phyloP scores from a whole-genome alignment of 805 yeast genomes.

The Komagataella pastoris region DNA sequence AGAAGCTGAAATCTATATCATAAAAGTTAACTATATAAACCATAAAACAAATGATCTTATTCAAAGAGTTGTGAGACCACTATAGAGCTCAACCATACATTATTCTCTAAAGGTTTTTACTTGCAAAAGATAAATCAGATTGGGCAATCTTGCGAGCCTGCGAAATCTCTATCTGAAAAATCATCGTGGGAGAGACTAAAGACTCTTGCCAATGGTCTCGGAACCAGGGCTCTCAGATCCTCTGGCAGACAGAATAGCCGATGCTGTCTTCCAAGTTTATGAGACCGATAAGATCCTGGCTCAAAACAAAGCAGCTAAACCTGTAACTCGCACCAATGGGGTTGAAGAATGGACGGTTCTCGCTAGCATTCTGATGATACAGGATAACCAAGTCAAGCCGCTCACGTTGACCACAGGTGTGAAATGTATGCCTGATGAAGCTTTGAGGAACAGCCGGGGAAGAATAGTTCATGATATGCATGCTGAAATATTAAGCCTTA shows the following conservation, averaged over 20 bases:
- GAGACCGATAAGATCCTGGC: slow-evolving; percentile 4
- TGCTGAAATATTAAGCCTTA: slow-evolving; percentile 69
- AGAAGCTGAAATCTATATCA: too few relatives aligned
- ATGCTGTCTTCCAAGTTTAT: slow-evolving; percentile 6
- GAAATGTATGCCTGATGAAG: slow-evolving; percentile 52
- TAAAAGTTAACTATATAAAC: too few relatives aligned
- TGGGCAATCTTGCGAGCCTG: not conserved
- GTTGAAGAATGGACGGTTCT: slow-evolving; percentile 72
- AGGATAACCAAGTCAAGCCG: slow-evolving; percentile 14
- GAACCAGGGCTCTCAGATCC: not conserved
- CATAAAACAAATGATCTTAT: too few relatives aligned
- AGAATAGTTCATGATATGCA: slow-evolving; percentile 73
- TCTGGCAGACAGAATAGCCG: slow-evolving; percentile 8
- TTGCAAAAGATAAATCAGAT: too few relatives aligned
- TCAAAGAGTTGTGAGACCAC: too few relatives aligned
- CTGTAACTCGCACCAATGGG: slow-evolving; percentile 32
- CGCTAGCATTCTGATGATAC: slow-evolving; percentile 49
- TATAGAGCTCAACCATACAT: too few relatives aligned
- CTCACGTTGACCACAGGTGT: slow-evolving; percentile 69
- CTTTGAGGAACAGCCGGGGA: slow-evolving; percentile 36
- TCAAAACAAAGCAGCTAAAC: slow-evolving; percentile 2
- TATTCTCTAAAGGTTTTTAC: too few relatives aligned
- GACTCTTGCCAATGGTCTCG: not conserved
- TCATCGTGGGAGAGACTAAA: not conserved
- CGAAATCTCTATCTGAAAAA: not conserved